These are phyloP conservation scores for Discostella stelligeroides DNA, from an alignment of 108 stramenopile genomes.

Conservation along the genomic window DNA sequence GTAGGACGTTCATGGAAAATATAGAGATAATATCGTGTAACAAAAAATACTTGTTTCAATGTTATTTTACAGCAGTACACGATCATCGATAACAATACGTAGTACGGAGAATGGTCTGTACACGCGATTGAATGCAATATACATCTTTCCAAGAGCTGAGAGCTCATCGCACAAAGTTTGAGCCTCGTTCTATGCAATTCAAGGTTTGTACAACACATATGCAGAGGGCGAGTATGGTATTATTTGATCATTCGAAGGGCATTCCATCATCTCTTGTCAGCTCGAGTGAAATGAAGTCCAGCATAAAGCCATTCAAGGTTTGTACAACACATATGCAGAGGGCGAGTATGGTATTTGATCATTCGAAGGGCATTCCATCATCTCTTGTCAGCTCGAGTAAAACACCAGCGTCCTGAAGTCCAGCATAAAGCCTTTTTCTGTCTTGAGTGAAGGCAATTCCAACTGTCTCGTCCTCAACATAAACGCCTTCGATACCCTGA, in stretches of 20 bases:
- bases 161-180: no score
- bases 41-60: no score
- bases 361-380: constrained; percentile 12
- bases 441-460: constrained; percentile 66
- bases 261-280: constrained; percentile 10
- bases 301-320: not conserved
- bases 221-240: no score
- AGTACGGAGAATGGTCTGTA: not conserved
- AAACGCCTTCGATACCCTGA: constrained; percentile 11
- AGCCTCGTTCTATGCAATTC: no score
- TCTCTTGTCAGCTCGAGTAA: constrained; percentile 7
- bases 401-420: constrained; percentile 2
- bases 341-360: not conserved
- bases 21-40: no score
- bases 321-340: not conserved
- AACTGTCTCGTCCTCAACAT: constrained; percentile 52
- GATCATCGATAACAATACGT: not conserved
- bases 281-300: constrained; percentile 7
- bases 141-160: no score
- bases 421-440: constrained; percentile 26
- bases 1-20: no score
- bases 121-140: not conserved
- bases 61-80: no score
- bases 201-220: not conserved
- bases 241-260: constrained; percentile 9